Evolutionary conservation across 75 land plant genomes (phyloP), one percentile per base, ranked within the genome.

Genomic region (Cunninghamia lanceolata): DNA sequence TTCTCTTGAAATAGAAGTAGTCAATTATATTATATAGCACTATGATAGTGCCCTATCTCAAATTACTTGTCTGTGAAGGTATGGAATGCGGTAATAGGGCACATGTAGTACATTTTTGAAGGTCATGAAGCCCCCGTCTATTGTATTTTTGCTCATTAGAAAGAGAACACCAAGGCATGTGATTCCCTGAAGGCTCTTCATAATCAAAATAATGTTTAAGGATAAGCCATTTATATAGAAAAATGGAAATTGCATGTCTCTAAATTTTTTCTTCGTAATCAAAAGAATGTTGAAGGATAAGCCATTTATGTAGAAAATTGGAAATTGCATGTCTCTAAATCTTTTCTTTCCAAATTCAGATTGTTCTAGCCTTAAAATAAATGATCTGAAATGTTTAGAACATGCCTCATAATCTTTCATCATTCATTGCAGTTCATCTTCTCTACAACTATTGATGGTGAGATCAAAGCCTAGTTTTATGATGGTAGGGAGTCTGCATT

Each of bases 121-220:
- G 91, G 89, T 38, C 91, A 88, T 71, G 86, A 85, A 85, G 90
- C 90, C 1, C 90, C 91, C 9, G 89, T 88, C 5, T 89, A 89
- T 85, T 89, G 86, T 56, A 76, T 89, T 35, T 89, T 86, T 82
- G 84, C 90, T 79, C 86, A 88, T 32, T 80, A 85, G 71, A 89
- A 89, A 53, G 90, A 88, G 79, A 88, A 83, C 46, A 82, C 53
- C 15, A 84, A 89, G 91, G 91, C 88, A 68, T 9, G 15, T 78
- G 1, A 25, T 78, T 78, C 77, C 77, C 38, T 3, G 77, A 74
- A 38, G 77, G 10, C 38, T 34, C 34, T 74, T 4, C 35, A 74
- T 14, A 34, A n/a, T n/a, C n/a, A n/a, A n/a, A n/a, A n/a, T n/a
- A n/a, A n/a, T n/a, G n/a, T n/a, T n/a, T n/a, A n/a, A n/a, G n/a